phyloP scores from a whole-genome alignment of 345 rosid genomes.

The Gynandropsis gynandra region DNA sequence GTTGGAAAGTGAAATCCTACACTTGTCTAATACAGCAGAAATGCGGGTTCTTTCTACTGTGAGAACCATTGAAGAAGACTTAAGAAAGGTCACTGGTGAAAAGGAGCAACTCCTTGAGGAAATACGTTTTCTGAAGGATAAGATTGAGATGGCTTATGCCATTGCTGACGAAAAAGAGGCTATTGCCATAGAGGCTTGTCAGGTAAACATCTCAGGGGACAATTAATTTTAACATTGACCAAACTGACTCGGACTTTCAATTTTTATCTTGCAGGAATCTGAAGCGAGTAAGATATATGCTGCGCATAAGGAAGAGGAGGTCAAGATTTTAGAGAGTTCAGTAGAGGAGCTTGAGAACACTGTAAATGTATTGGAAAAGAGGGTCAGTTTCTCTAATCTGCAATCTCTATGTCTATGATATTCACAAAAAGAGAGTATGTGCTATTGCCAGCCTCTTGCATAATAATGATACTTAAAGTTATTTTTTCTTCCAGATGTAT shows the following conservation, averaged over 20 bases:
- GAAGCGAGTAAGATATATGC: slow-evolving; percentile 69
- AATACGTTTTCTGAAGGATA: slow-evolving; percentile 48
- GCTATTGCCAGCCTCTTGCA: slow-evolving; percentile 1
- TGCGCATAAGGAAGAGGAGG: slow-evolving; percentile 89
- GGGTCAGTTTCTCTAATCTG: slow-evolving; percentile 42
- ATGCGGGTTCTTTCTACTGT: slow-evolving; percentile 37
- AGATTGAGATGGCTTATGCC: slow-evolving; percentile 60
- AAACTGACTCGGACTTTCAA: slow-evolving; percentile 9
- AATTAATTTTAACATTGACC: neutral
- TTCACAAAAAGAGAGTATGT: no score
- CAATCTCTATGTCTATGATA: slow-evolving; percentile 11
- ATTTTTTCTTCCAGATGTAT: slow-evolving; percentile 46
- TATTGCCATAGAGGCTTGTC: slow-evolving; percentile 68
- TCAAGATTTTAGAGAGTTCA: slow-evolving; percentile 73
- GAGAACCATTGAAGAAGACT: slow-evolving; percentile 45
- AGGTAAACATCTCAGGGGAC: slow-evolving; percentile 34
- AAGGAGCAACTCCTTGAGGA: slow-evolving; percentile 57
- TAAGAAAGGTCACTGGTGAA: slow-evolving; percentile 37
- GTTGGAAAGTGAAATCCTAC: slow-evolving; percentile 74
- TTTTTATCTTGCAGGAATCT: slow-evolving; percentile 42
- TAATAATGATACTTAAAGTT: slow-evolving; percentile 8
- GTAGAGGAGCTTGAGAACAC: slow-evolving; percentile 88
- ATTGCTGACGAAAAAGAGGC: slow-evolving; percentile 89
- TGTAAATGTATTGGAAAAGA: slow-evolving; percentile 70
- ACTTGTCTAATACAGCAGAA: slow-evolving; percentile 46